Evolutionary conservation across 768 basidiomycete genomes (phyloP).

Genomic region (Calvatia gigantea): DNA sequence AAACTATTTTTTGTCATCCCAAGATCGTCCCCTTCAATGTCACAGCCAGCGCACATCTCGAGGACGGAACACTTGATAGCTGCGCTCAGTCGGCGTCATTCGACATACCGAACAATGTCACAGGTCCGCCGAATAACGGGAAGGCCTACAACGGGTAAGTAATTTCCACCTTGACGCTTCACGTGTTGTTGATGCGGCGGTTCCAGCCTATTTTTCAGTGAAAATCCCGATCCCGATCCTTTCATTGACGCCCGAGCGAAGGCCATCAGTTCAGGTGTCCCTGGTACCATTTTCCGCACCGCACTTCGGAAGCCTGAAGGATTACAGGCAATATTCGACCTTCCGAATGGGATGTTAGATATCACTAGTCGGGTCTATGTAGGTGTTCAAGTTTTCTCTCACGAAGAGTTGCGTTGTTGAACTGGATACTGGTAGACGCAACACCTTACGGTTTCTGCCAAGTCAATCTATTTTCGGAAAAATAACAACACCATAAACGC

Average conservation of each 20-base stretch:
- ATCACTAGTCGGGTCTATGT: constrained; percentile 52
- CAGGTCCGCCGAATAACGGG: constrained; percentile 40
- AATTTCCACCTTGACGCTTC: neutral
- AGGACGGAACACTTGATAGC: constrained; percentile 34
- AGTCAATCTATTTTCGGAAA: constrained; percentile 54
- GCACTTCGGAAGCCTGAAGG: constrained; percentile 42
- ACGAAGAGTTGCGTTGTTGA: neutral
- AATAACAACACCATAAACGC: constrained; percentile 35
- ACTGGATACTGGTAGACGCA: constrained; percentile 33
- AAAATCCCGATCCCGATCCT: constrained; percentile 29
- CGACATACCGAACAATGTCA: constrained; percentile 46
- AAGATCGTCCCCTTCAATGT: constrained; percentile 42
- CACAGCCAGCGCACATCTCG: constrained; percentile 38
- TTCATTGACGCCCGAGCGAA: constrained; percentile 51
- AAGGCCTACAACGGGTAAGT: constrained; percentile 58
- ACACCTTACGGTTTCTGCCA: constrained; percentile 55
- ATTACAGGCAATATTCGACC: constrained; percentile 41
- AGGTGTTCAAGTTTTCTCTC: constrained; percentile 18
- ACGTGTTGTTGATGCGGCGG: neutral
- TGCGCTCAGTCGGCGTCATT: constrained; percentile 30
- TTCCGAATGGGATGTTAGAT: constrained; percentile 48
- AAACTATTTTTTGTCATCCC: constrained; percentile 57
- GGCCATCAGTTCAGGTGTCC: constrained; percentile 48
- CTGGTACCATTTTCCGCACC: constrained; percentile 56
- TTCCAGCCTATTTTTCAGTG: constrained; percentile 42